These are phyloP conservation scores for Quercus wislizeni DNA, from an alignment of 306 rosid species.

Conservation along the genomic window DNA sequence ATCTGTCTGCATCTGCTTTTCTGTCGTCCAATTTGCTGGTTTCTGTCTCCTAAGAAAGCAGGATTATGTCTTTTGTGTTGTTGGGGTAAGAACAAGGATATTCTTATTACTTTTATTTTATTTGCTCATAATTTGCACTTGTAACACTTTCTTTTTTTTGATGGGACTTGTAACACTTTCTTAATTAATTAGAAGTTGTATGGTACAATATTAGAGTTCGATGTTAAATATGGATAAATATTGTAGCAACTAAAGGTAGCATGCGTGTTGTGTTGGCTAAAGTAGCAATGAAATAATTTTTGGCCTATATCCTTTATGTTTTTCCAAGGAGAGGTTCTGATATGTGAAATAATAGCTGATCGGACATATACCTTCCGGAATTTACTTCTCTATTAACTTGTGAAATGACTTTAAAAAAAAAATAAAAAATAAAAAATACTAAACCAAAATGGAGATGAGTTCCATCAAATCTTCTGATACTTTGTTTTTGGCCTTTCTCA, in stretches of 20 bases:
- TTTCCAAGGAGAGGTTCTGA: conserved; percentile 2
- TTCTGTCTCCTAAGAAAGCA: conserved; percentile 24
- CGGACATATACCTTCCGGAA: conserved; percentile 35
- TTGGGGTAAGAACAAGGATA: conserved; percentile 23
- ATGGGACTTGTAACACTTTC: no score
- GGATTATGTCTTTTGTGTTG: conserved; percentile 25
- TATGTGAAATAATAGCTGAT: conserved; percentile 25
- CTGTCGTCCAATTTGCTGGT: conserved; percentile 39
- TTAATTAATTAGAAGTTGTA: background rate
- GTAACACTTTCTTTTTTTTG: no score
- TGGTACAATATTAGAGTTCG: no score
- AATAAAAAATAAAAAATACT: no score
- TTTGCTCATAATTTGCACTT: conserved; percentile 10
- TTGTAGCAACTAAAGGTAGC: background rate
- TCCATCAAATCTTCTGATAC: background rate
- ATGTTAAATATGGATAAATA: conserved; percentile 7
- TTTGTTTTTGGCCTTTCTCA: background rate
- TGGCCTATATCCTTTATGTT: conserved; percentile 7
- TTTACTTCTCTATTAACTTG: conserved; percentile 39
- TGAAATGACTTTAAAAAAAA: conserved; percentile 7
- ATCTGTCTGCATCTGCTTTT: conserved; percentile 13
- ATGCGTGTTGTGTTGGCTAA: background rate
- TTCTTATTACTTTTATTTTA: conserved; percentile 11
- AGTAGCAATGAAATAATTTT: conserved; percentile 10
- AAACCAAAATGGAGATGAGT: conserved; percentile 27